A percentile compares a stretch with the other conserved stretches of the same genome.
Evolutionary conservation across 2,329 filamentous ascomycete species (phyloP).

Genomic region (Hymenoscyphus scutula): DNA sequence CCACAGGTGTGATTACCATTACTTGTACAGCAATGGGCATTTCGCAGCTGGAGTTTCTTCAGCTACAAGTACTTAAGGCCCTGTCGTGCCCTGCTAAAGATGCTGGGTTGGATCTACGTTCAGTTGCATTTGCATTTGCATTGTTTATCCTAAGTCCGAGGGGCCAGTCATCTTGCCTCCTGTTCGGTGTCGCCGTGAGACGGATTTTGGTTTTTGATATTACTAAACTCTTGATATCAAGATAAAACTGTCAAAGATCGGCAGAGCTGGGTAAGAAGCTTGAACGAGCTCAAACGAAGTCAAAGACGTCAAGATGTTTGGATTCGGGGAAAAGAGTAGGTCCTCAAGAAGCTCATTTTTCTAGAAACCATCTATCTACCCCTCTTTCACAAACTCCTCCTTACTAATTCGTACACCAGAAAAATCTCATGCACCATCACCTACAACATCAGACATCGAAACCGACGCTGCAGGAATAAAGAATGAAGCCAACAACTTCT

Average conservation of each 20-base stretch:
- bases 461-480: conserved; percentile 25
- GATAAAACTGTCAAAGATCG: neutral
- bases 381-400: neutral
- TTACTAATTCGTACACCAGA: neutral
- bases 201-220: neutral
- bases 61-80: conserved; percentile 2
- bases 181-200: neutral
- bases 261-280: neutral
- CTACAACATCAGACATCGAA: conserved; percentile 21
- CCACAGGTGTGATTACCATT: neutral
- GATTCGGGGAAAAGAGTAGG: conserved; percentile 19
- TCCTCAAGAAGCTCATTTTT: neutral
- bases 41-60: neutral
- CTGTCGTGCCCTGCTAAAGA: neutral
- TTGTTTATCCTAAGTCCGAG: neutral
- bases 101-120: neutral
- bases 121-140: neutral
- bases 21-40: too few species aligned
- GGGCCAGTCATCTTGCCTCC: neutral
- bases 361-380: neutral
- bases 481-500: conserved; percentile 24
- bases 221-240: neutral
- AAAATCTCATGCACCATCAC: neutral
- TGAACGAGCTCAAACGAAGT: neutral
- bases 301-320: conserved; percentile 16